A percentile compares a stretch with the other conserved stretches of the same genome.
These are phyloP conservation scores for Synchytrium microbalum DNA, from an alignment of 371 early-diverging fungal species.

Conservation along the genomic window DNA sequence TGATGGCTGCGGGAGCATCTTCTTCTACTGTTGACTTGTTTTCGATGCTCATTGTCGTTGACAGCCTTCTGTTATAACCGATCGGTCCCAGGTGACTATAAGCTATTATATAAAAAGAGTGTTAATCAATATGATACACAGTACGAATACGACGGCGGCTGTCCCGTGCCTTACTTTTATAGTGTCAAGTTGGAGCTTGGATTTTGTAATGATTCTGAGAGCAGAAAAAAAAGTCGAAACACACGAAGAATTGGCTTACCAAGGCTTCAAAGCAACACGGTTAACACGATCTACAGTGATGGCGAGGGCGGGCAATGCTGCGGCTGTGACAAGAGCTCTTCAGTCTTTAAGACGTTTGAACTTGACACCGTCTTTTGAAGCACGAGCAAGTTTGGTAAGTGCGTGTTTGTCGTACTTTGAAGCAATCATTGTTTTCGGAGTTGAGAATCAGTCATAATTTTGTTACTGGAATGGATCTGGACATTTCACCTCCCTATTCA, in stretches of 20 bases:
- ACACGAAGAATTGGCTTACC: background rate
- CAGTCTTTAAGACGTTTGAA: constrained; percentile 1
- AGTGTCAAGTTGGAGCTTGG: too few species aligned
- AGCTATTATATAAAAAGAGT: too few species aligned
- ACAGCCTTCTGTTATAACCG: too few species aligned
- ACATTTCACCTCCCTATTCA: background rate
- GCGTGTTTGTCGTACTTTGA: too few species aligned
- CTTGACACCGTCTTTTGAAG: background rate
- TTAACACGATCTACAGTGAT: too few species aligned
- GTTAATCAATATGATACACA: too few species aligned
- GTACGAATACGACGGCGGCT: too few species aligned
- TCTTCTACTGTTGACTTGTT: background rate
- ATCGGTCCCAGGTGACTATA: too few species aligned
- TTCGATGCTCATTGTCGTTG: background rate
- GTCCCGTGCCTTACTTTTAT: too few species aligned
- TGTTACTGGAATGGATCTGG: background rate
- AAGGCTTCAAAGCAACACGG: too few species aligned
- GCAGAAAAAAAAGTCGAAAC: background rate
- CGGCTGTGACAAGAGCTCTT: background rate
- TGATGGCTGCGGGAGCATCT: background rate
- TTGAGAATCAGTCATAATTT: background rate
- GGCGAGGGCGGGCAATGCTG: background rate
- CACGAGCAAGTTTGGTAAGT: background rate
- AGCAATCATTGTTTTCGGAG: too few species aligned
- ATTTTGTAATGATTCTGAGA: too few species aligned